phyloP scores from a whole-genome alignment of 2,329 filamentous ascomycete genomes.

The Sarocladiaceae sp. region DNA sequence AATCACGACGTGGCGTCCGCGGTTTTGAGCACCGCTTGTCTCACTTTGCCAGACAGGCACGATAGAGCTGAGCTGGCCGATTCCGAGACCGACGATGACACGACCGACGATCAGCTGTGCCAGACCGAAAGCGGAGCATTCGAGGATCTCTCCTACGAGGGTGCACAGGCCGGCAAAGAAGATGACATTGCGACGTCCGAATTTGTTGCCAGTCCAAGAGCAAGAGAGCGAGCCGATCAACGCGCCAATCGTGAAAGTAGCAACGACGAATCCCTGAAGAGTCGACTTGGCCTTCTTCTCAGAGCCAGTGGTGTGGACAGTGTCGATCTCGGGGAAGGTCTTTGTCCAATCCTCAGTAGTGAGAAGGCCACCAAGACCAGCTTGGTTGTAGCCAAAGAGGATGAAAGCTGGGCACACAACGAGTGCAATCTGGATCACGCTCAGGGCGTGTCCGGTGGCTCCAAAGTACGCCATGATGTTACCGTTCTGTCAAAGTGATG shows the following conservation, averaged over 20 bases:
- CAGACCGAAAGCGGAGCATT: constrained; percentile 42
- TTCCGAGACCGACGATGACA: constrained; percentile 48
- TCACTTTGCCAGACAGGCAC: constrained; percentile 53
- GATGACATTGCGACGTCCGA: constrained; percentile 54
- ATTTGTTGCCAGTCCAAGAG: constrained; percentile 48
- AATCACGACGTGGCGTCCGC: constrained; percentile 42
- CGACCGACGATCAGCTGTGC: constrained; percentile 35
- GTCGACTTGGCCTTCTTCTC: constrained; percentile 38
- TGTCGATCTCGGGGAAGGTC: constrained; percentile 43
- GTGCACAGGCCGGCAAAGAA: constrained; percentile 49
- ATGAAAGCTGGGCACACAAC: constrained; percentile 40
- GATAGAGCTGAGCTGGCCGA: constrained; percentile 49
- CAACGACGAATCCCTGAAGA: constrained; percentile 40
- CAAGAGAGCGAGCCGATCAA: constrained; percentile 44
- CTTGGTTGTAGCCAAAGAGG: constrained; percentile 57
- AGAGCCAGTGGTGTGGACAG: constrained; percentile 41
- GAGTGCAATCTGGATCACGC: constrained; percentile 33
- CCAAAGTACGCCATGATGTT: constrained; percentile 23
- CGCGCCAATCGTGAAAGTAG: constrained; percentile 53
- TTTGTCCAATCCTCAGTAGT: constrained; percentile 56
- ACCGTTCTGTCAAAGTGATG: no score
- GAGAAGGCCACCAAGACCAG: constrained; percentile 66
- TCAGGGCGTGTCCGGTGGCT: constrained; percentile 29
- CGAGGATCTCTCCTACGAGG: constrained; percentile 48
- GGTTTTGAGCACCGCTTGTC: constrained; percentile 42